phyloP scores from a whole-genome alignment of 2,329 filamentous ascomycete genomes.

The Stagonosporopsis rhizophila region DNA sequence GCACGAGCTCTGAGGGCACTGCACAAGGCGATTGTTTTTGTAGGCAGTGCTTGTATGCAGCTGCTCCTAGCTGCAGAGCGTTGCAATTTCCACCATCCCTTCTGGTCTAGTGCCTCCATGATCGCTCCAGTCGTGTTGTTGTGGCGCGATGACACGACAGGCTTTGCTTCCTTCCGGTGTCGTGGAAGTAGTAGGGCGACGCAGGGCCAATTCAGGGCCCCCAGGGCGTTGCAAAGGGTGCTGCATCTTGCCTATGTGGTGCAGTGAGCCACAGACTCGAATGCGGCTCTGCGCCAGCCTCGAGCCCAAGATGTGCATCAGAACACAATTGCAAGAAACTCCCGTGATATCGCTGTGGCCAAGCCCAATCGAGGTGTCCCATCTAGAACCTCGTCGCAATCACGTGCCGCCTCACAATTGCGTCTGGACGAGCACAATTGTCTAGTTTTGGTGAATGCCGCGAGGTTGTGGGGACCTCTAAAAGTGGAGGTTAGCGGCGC shows the following conservation, averaged over 20 bases:
- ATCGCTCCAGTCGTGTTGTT: not conserved
- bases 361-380: not conserved
- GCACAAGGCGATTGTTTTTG: not conserved
- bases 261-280: not conserved
- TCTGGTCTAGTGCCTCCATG: too few species aligned
- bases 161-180: too few species aligned
- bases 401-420: not conserved
- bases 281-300: not conserved
- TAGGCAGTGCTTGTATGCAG: not conserved
- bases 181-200: too few species aligned
- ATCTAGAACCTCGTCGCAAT: not conserved
- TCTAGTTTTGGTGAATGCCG: not conserved
- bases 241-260: not conserved
- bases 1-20: not conserved
- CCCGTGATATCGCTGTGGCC: not conserved
- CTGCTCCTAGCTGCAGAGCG: not conserved
- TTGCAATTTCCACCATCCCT: too few species aligned
- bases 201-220: not conserved
- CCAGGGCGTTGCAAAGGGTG: not conserved
- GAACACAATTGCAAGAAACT: not conserved
- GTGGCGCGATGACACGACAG: not conserved
- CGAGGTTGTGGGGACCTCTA: not conserved
- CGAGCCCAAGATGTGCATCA: not conserved
- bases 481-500: not conserved
- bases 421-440: not conserved